Evolutionary conservation across 106 monocot species (phyloP).

Genomic region (Triglochin maritima): DNA sequence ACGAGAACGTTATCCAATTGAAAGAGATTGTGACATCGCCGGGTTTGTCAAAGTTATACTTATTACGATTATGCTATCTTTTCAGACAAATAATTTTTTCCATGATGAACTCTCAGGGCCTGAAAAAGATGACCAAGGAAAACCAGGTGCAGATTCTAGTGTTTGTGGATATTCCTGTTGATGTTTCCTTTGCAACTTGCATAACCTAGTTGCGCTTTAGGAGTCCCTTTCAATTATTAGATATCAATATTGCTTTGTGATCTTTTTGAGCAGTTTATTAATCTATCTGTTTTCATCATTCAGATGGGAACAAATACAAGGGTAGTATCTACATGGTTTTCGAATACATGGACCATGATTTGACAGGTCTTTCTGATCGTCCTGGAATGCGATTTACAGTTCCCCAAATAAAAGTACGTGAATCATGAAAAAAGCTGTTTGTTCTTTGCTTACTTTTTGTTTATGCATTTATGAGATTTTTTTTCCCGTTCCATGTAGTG

Average conservation of each 20-base stretch:
- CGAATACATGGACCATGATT: constrained; percentile 99
- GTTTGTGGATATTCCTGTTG: background rate
- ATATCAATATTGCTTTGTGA: too few species aligned
- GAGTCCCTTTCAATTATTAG: too few species aligned
- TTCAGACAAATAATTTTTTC: constrained; percentile 4
- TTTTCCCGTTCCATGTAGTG: constrained; percentile 30
- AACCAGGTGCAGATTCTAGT: constrained; percentile 31
- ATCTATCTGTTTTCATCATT: background rate
- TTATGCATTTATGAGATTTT: background rate
- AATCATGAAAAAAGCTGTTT: background rate
- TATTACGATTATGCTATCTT: background rate
- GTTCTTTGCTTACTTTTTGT: background rate
- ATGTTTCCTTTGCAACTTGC: background rate
- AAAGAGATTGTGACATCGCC: constrained; percentile 98
- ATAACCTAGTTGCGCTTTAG: background rate
- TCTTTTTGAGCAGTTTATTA: too few species aligned
- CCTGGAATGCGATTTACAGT: constrained; percentile 90
- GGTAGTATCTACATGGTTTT: constrained; percentile 99
- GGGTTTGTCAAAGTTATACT: constrained; percentile 24
- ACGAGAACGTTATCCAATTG: constrained; percentile 87
- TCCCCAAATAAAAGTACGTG: constrained; percentile 83
- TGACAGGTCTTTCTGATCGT: constrained; percentile 84
- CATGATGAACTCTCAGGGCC: constrained; percentile 39
- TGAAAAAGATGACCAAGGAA: constrained; percentile 92
- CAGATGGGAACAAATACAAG: constrained; percentile 92